Evolutionary conservation across 2,329 filamentous ascomycete species (phyloP).

Genomic region (Tolypocladium endophyticum): DNA sequence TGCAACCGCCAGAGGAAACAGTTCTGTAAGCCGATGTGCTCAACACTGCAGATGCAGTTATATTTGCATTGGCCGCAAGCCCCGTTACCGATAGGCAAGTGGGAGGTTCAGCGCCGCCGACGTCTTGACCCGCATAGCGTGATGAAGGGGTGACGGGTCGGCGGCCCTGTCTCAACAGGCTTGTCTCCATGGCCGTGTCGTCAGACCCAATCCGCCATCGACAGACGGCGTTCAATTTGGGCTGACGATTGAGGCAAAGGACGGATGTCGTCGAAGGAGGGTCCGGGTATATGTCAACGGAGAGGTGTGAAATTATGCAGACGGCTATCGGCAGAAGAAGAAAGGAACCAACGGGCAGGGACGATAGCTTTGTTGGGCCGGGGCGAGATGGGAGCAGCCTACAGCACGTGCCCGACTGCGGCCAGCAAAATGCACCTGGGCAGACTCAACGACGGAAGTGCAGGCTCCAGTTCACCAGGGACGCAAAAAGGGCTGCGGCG

Average conservation of each 20-base stretch:
- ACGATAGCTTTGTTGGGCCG: neutral
- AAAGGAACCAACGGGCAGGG: neutral
- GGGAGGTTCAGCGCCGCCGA: neutral
- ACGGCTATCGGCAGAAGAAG: neutral
- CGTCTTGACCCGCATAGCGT: neutral
- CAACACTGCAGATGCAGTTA: constrained; percentile 29
- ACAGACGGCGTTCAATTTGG: neutral
- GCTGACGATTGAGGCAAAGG: neutral
- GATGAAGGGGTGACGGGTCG: neutral
- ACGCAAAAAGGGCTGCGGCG: neutral
- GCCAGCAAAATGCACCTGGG: neutral
- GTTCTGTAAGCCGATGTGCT: neutral
- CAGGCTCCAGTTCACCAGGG: neutral
- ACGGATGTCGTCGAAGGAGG: neutral
- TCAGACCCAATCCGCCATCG: neutral
- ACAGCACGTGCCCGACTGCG: neutral
- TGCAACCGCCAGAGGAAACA: neutral
- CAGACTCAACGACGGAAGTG: neutral
- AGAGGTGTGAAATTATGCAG: neutral
- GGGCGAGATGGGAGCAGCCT: neutral
- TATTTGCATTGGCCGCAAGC: constrained; percentile 52
- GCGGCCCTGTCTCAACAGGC: neutral
- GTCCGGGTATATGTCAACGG: neutral
- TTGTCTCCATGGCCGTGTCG: neutral
- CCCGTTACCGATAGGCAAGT: constrained; percentile 14